Percentiles rank a stretch among this genome's conserved stretches.
Conservation (phyloP, 129 eudicot genomes). For the Erigeron canadensis region DNA sequence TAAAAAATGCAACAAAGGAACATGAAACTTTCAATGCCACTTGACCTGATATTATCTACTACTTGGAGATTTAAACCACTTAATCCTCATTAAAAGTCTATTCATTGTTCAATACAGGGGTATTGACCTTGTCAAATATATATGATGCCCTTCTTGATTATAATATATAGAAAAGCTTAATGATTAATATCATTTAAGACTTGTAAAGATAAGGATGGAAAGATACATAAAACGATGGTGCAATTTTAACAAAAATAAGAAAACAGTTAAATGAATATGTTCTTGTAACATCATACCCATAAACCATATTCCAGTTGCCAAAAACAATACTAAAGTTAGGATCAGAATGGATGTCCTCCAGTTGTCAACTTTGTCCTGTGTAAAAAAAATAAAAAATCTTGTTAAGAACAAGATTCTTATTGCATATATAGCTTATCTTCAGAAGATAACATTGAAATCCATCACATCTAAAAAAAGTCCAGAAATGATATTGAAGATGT, state of each 20-base stretch:
- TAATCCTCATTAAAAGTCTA: neutral
- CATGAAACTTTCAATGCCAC: neutral
- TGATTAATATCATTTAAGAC: neutral
- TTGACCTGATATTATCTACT: constrained; percentile 4
- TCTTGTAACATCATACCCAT: constrained; percentile 42
- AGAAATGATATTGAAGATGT: too few relatives aligned
- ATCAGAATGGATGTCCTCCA: constrained; percentile 70
- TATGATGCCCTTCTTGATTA: neutral
- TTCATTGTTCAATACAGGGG: neutral
- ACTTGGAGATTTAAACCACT: constrained; percentile 1
- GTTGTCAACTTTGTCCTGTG: constrained; percentile 69
- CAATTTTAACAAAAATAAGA: constrained; percentile 3
- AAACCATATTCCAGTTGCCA: constrained; percentile 74
- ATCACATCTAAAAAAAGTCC: too few relatives aligned
- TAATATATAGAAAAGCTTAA: neutral
- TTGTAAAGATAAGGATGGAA: constrained; percentile 9
- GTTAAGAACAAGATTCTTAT: neutral
- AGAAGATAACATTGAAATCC: neutral
- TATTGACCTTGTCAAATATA: neutral
- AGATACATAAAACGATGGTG: neutral
- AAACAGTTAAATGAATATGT: neutral
- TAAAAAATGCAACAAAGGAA: neutral
- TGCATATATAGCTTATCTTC: constrained; percentile 8
- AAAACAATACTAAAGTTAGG: constrained; percentile 58
- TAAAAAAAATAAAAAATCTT: too few relatives aligned